Evolutionary conservation across 371 early-diverging fungal genomes (phyloP).

Genomic region (Mortierella sp.): DNA sequence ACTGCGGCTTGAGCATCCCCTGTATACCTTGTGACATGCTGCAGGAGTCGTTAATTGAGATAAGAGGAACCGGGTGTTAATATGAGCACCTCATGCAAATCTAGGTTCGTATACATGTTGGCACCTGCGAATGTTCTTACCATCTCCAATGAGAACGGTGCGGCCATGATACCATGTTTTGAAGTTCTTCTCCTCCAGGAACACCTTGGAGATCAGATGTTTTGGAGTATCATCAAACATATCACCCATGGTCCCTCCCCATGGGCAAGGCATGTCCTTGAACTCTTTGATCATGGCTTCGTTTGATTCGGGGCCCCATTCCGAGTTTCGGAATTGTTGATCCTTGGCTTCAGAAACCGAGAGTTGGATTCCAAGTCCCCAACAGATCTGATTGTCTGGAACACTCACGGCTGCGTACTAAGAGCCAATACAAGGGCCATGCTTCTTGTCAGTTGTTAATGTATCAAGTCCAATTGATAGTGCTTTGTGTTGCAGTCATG

Average conservation of each 20-base stretch:
- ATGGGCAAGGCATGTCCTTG: conserved; percentile 6
- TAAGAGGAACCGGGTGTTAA: background rate
- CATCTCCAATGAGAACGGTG: conserved; percentile 36
- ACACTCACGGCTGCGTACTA: conserved; percentile 18
- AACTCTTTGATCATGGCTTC: conserved; percentile 20
- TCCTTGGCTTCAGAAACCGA: background rate
- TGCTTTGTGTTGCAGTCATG: background rate
- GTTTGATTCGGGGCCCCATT: conserved; percentile 34
- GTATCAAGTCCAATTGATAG: background rate
- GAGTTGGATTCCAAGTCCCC: conserved; percentile 18
- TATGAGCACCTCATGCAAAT: too few species aligned
- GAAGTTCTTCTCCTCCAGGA: conserved; percentile 35
- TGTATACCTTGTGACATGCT: conserved; percentile 36
- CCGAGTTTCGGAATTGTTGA: conserved; percentile 22
- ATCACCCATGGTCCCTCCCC: conserved; percentile 21
- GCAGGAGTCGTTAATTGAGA: background rate
- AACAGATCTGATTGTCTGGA: conserved; percentile 23
- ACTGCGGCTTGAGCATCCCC: background rate
- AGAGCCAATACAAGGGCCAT: too few species aligned
- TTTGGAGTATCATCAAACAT: conserved; percentile 17
- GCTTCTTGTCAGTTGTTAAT: too few species aligned
- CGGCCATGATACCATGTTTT: conserved; percentile 28
- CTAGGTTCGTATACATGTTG: background rate
- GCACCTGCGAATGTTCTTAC: conserved; percentile 1
- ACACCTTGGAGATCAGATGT: conserved; percentile 22